Evolutionary conservation across 2,329 filamentous ascomycete species (phyloP).

Genomic region (Arthrinium puccinioides): DNA sequence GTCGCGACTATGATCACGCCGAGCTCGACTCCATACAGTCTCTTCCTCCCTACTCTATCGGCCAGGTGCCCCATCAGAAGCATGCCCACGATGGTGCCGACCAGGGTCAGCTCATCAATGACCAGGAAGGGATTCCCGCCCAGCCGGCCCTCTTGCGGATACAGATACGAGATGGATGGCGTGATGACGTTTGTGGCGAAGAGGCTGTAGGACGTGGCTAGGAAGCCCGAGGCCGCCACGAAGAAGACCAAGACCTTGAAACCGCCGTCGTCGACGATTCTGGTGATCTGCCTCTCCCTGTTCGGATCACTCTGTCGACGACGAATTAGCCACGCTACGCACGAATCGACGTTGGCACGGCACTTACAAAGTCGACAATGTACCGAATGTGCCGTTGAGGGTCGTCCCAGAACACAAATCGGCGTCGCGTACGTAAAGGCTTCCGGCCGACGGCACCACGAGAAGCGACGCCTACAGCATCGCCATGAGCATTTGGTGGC

Average conservation of each 20-base stretch:
- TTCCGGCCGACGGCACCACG: no score
- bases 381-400: no score
- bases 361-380: no score
- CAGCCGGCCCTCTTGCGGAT: constrained; percentile 9
- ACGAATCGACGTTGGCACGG: no score
- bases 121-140: constrained; percentile 7
- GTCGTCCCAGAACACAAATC: no score
- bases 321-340: no score
- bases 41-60: constrained; percentile 16
- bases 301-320: no score
- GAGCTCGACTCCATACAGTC: constrained; percentile 18
- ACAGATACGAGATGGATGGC: constrained; percentile 18
- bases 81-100: constrained; percentile 16
- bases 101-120: constrained; percentile 16
- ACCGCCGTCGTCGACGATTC: constrained; percentile 12
- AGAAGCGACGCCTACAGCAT: no score
- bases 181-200: constrained; percentile 20
- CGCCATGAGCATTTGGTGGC: no score
- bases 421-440: no score
- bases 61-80: constrained; percentile 16
- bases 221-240: constrained; percentile 18
- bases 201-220: constrained; percentile 21
- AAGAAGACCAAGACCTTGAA: constrained; percentile 18
- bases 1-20: constrained; percentile 16
- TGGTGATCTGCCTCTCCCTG: constrained; percentile 3